Evolutionary conservation across 2,329 filamentous ascomycete species (phyloP).

Genomic region (Calonectria ilicicola): DNA sequence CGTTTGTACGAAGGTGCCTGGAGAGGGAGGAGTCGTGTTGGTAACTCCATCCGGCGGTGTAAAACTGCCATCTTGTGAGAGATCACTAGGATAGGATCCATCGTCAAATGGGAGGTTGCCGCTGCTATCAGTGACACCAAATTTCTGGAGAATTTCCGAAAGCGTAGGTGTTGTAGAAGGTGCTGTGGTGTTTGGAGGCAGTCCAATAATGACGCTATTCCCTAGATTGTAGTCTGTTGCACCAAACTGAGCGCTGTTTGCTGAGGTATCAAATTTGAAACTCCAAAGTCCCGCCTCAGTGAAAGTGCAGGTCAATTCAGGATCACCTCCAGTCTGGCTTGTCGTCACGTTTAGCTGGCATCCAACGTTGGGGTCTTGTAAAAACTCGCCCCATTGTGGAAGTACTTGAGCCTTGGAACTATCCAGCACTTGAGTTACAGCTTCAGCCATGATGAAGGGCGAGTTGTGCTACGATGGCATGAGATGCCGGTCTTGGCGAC

Average conservation of each 20-base stretch:
- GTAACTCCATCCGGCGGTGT: neutral
- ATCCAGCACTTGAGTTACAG: neutral
- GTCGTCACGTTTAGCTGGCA: neutral
- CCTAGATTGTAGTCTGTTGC: neutral
- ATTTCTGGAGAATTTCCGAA: neutral
- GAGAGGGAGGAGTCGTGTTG: neutral
- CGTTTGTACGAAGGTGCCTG: neutral
- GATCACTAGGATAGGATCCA: neutral
- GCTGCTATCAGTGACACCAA: neutral
- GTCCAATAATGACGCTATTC: neutral
- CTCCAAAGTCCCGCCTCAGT: neutral
- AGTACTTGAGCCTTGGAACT: neutral
- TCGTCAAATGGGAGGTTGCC: neutral
- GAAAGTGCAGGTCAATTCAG: neutral
- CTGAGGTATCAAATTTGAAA: neutral
- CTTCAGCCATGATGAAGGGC: neutral
- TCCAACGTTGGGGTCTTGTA: neutral
- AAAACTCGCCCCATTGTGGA: neutral
- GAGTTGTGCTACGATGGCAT: neutral
- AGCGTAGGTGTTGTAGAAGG: neutral
- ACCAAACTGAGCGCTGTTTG: neutral
- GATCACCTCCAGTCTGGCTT: neutral
- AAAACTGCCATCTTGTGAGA: neutral
- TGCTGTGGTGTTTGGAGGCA: neutral
- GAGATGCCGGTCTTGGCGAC: neutral